Evolutionary conservation across 139 green algal species (phyloP).

Genomic region (Chlamydomonas schloesseri): DNA sequence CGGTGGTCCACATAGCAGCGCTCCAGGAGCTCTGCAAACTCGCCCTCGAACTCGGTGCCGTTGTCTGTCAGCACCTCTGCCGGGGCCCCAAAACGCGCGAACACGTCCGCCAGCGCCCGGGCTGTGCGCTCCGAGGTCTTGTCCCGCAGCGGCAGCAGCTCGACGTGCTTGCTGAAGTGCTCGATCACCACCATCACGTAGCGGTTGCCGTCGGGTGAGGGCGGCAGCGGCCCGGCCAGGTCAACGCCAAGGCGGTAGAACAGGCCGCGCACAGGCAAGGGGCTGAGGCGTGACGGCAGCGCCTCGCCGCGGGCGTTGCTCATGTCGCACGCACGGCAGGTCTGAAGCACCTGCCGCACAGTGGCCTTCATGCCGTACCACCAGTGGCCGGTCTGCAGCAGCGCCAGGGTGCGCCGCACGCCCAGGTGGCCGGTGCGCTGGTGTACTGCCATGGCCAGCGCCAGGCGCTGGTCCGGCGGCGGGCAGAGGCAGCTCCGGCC

Average conservation of each 20-base stretch:
- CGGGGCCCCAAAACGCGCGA: constrained; percentile 10
- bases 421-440: constrained; percentile 9
- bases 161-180: constrained; percentile 42
- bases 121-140: constrained; percentile 1
- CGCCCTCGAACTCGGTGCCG: constrained; percentile 47
- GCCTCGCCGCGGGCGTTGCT: not conserved
- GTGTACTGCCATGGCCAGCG: not conserved
- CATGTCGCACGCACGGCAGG: not conserved
- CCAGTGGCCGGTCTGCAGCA: constrained; percentile 1
- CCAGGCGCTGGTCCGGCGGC: not conserved
- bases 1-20: constrained; percentile 46
- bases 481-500: not conserved
- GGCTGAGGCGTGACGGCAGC: not conserved
- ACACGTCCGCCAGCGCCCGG: not conserved
- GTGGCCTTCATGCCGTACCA: not conserved
- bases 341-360: not conserved
- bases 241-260: constrained; percentile 44
- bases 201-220: not conserved
- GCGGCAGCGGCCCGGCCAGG: constrained; percentile 24
- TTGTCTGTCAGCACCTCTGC: constrained; percentile 56
- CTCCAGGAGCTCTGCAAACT: constrained; percentile 47
- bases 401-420: not conserved
- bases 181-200: constrained; percentile 56
- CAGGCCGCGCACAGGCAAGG: constrained; percentile 10
- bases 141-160: constrained; percentile 16